Evolutionary conservation across 129 eudicot genomes (phyloP).

Genomic region (Heracleum sosnowskyi): DNA sequence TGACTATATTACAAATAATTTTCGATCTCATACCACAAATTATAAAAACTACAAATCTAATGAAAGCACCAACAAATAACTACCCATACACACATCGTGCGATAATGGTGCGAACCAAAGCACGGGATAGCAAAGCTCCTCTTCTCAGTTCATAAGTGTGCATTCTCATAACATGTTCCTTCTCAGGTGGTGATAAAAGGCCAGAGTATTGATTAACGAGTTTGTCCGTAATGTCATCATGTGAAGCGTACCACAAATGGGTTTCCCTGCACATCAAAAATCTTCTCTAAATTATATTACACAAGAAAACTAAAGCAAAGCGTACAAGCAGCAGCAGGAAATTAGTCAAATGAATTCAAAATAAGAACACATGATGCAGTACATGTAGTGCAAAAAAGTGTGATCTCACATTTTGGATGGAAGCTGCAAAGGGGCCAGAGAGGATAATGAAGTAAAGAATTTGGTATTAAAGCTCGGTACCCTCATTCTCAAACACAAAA

Average conservation of each 20-base stretch:
- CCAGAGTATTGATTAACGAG: constrained; percentile 46
- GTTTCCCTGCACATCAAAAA: constrained; percentile 50
- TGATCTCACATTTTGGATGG: constrained; percentile 50
- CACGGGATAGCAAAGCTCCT: constrained; percentile 66
- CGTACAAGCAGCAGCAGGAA: background rate
- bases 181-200: constrained; percentile 68
- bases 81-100: constrained; percentile 65
- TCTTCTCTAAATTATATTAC: background rate
- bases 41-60: too few species aligned
- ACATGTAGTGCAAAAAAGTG: background rate
- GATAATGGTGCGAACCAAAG: constrained; percentile 74
- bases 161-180: constrained; percentile 40
- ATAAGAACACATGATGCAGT: background rate
- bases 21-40: background rate
- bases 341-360: background rate
- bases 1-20: background rate
- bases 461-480: constrained; percentile 26
- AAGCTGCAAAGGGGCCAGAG: constrained; percentile 41
- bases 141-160: constrained; percentile 44
- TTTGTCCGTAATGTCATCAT: constrained; percentile 53
- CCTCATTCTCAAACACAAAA: constrained; percentile 27
- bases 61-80: constrained; percentile 1
- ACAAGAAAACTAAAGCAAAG: background rate
- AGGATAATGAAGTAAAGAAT: constrained; percentile 31
- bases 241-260: constrained; percentile 80